Evolutionary conservation across 2,329 filamentous ascomycete genomes (phyloP).

Genomic region (Raffaelea arxii): DNA sequence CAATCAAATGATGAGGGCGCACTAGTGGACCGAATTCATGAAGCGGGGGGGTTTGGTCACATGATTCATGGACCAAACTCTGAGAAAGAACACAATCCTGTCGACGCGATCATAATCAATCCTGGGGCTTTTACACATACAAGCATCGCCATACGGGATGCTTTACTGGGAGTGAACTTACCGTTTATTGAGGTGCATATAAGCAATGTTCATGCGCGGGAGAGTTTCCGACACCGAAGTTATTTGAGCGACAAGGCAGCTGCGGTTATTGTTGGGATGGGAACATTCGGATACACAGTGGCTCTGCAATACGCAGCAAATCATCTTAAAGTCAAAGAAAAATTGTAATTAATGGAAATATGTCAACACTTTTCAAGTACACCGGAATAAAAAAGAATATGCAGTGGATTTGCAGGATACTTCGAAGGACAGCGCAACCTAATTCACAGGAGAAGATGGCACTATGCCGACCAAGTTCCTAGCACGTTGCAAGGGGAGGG

Average conservation of each 20-base stretch:
- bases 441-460: no score
- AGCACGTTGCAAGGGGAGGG: no score
- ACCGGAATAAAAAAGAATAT: no score
- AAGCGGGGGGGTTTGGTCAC: conserved; percentile 2
- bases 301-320: conserved; percentile 45
- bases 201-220: conserved; percentile 63
- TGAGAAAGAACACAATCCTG: conserved; percentile 6
- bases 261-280: conserved; percentile 63
- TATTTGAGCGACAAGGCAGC: conserved; percentile 68
- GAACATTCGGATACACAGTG: conserved; percentile 50
- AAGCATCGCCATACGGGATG: conserved; percentile 66
- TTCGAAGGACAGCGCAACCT: no score
- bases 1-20: conserved; percentile 74
- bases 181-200: conserved; percentile 75
- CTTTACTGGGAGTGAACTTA: conserved; percentile 56
- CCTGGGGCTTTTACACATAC: conserved; percentile 68
- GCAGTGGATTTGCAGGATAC: no score
- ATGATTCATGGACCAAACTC: not conserved
- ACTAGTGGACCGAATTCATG: conserved; percentile 63
- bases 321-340: conserved; percentile 32
- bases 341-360: no score
- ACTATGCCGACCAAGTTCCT: no score
- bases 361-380: no score
- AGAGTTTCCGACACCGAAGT: conserved; percentile 58
- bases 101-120: conserved; percentile 66